A percentile compares a stretch with the other conserved stretches of the same genome.
phyloP scores from a whole-genome alignment of 441 rosid species.

The Manihot esculenta region DNA sequence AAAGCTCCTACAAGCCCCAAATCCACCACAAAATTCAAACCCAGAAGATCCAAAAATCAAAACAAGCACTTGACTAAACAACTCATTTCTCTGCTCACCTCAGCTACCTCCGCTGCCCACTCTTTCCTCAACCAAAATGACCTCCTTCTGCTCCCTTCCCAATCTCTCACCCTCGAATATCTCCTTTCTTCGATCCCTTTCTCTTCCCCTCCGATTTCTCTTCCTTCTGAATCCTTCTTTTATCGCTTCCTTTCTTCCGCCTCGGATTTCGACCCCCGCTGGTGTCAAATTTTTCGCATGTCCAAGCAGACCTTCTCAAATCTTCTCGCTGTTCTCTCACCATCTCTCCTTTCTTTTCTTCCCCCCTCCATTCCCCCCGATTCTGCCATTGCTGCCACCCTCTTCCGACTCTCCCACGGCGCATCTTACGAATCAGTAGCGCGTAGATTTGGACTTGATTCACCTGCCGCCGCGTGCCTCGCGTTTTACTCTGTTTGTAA shows the following conservation, averaged over 20 bases:
- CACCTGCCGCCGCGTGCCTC: conserved; percentile 54
- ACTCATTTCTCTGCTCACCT: conserved; percentile 38
- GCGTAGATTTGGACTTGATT: conserved; percentile 46
- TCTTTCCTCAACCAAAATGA: conserved; percentile 50
- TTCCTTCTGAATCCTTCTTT: conserved; percentile 31
- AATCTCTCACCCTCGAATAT: conserved; percentile 48
- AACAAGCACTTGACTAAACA: conserved; percentile 19
- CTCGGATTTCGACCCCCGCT: conserved; percentile 42
- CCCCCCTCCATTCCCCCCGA: conserved; percentile 38
- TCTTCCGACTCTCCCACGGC: conserved; percentile 75
- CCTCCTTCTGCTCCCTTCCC: conserved; percentile 56
- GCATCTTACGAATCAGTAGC: conserved; percentile 48
- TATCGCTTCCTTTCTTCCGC: conserved; percentile 39
- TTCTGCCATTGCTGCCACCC: conserved; percentile 52
- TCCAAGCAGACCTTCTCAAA: conserved; percentile 42
- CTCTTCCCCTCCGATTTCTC: conserved; percentile 30
- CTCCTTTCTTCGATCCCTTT: conserved; percentile 40
- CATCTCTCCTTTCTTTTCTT: conserved; percentile 37
- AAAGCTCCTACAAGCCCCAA: not conserved
- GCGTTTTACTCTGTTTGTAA: conserved; percentile 63
- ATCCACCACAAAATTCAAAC: conserved; percentile 8
- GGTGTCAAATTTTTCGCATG: conserved; percentile 60
- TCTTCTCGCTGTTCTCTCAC: conserved; percentile 38
- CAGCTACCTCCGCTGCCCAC: conserved; percentile 41
- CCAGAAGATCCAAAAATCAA: conserved; percentile 20